These are phyloP conservation scores for Boletus rubropictus DNA, from an alignment of 768 basidiomycete genomes.

Conservation along the genomic window DNA sequence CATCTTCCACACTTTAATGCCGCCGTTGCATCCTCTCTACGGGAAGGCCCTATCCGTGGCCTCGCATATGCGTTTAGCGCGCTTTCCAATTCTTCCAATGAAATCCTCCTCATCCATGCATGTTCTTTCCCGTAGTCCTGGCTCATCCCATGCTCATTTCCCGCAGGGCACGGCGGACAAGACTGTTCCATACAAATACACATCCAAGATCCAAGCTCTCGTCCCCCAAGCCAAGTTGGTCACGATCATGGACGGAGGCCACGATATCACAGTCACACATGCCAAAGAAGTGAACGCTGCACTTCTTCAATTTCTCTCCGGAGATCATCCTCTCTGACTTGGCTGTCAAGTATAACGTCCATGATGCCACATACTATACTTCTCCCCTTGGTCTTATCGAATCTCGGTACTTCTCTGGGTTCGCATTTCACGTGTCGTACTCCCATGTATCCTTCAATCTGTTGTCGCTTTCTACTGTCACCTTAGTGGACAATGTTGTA, in stretches of 20 bases:
- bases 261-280: slow-evolving; percentile 32
- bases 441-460: slow-evolving; percentile 9
- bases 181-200: slow-evolving; percentile 31
- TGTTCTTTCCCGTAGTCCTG: slow-evolving; percentile 9
- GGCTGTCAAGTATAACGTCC: neutral
- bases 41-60: slow-evolving; percentile 68
- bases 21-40: slow-evolving; percentile 69
- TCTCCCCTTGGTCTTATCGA: neutral
- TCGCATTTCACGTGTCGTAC: neutral
- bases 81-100: slow-evolving; percentile 41
- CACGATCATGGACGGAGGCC: slow-evolving; percentile 26
- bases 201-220: slow-evolving; percentile 27
- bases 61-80: slow-evolving; percentile 49
- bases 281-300: slow-evolving; percentile 27
- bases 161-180: slow-evolving; percentile 30
- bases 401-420: neutral
- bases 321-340: neutral
- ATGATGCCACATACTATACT: slow-evolving; percentile 4
- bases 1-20: slow-evolving; percentile 70
- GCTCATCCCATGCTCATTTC: neutral
- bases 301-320: slow-evolving; percentile 26
- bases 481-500: slow-evolving; percentile 12
- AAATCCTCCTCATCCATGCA: slow-evolving; percentile 63
- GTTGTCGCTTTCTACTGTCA: slow-evolving; percentile 1
- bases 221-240: slow-evolving; percentile 27